These are phyloP conservation scores for Eucalyptus guilfoylei DNA, from an alignment of 345 rosid species.

Conservation along the genomic window DNA sequence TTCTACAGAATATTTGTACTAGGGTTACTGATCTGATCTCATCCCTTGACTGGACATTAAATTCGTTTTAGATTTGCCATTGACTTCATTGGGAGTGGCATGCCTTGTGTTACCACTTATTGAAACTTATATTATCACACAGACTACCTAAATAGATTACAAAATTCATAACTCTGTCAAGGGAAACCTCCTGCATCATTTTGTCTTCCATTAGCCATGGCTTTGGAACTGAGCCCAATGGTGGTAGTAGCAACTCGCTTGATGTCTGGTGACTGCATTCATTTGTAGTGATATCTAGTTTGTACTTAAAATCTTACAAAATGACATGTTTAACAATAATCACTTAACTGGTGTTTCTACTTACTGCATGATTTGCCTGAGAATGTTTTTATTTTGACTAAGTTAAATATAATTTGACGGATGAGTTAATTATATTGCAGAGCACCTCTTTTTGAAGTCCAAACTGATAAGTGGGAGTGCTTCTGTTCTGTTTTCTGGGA, in stretches of 20 bases:
- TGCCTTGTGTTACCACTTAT: background rate
- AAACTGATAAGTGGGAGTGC: slow-evolving; percentile 93
- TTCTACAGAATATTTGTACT: background rate
- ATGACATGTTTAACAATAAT: background rate
- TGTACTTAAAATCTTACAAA: background rate
- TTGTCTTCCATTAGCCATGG: background rate
- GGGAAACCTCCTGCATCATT: background rate
- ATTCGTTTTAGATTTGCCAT: background rate
- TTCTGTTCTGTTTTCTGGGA: slow-evolving; percentile 79
- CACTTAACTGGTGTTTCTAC: background rate
- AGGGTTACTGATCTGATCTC: background rate
- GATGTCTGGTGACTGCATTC: background rate
- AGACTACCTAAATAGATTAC: background rate
- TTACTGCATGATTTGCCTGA: background rate
- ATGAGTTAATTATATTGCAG: slow-evolving; percentile 21
- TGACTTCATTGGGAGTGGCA: background rate
- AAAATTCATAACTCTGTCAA: background rate
- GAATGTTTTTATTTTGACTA: background rate
- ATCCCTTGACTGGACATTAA: background rate
- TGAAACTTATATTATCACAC: background rate
- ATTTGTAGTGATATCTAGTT: background rate
- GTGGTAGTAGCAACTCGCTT: background rate
- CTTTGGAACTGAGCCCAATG: background rate
- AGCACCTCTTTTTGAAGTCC: slow-evolving; percentile 90
- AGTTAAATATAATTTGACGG: background rate